Evolutionary conservation across 306 rosid species (phyloP).

Genomic region (Crotalaria pallida): DNA sequence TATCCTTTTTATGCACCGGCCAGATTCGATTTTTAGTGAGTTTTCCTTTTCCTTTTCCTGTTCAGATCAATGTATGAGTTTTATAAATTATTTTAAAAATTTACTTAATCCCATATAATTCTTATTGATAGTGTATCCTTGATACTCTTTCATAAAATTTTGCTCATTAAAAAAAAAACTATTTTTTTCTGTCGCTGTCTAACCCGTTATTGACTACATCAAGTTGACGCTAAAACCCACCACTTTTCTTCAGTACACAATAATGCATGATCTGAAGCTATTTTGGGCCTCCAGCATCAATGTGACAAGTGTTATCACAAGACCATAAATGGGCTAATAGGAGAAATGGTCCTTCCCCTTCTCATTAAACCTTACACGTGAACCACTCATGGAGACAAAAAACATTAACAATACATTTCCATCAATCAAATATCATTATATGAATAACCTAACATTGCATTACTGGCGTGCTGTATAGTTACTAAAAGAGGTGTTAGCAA

Average conservation of each 20-base stretch:
- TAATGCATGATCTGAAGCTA: background rate
- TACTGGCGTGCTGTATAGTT: background rate
- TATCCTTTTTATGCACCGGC: too few species aligned
- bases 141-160: too few species aligned
- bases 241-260: background rate
- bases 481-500: background rate
- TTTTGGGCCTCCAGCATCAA: background rate
- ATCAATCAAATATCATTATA: conserved; percentile 11
- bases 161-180: too few species aligned
- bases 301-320: background rate
- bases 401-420: background rate
- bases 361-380: background rate
- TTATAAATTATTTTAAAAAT: too few species aligned
- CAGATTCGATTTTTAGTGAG: too few species aligned
- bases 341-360: background rate
- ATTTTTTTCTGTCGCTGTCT: too few species aligned
- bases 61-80: too few species aligned
- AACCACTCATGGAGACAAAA: background rate
- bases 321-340: background rate
- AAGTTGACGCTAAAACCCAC: too few species aligned
- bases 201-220: too few species aligned
- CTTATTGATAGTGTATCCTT: too few species aligned
- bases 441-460: background rate
- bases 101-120: too few species aligned
- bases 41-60: too few species aligned